phyloP scores from a whole-genome alignment of 2,329 filamentous ascomycete species.

The Cercospora sesami region DNA sequence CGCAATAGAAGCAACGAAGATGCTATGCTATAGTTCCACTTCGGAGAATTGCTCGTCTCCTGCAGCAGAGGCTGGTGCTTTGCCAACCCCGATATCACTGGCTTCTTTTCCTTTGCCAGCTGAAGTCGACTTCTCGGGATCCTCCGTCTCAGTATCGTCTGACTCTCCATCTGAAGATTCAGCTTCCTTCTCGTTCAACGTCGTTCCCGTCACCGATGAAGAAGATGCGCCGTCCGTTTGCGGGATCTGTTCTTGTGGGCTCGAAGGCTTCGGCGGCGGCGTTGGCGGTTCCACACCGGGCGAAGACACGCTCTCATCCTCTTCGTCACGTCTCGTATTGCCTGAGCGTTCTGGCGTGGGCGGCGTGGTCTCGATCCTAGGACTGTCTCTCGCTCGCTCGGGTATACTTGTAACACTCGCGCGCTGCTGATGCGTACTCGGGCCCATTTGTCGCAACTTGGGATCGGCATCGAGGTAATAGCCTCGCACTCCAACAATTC shows the following conservation, averaged over 20 bases:
- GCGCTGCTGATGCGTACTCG: conserved; percentile 38
- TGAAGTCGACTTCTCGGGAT: conserved; percentile 32
- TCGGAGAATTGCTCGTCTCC: conserved; percentile 36
- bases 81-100: conserved; percentile 2
- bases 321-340: conserved; percentile 14
- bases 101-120: conserved; percentile 26
- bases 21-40: conserved; percentile 26
- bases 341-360: conserved; percentile 50
- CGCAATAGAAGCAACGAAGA: background rate
- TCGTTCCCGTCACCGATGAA: conserved; percentile 12
- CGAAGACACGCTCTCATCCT: conserved; percentile 11
- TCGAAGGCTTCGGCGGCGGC: conserved; percentile 34
- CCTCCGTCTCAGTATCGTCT: conserved; percentile 28
- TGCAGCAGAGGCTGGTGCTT: conserved; percentile 15
- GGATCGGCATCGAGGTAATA: conserved; percentile 92
- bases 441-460: conserved; percentile 57
- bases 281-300: conserved; percentile 27
- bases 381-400: conserved; percentile 40
- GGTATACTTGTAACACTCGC: conserved; percentile 35
- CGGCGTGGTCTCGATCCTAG: conserved; percentile 53
- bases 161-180: conserved; percentile 29
- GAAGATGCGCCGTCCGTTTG: conserved; percentile 33
- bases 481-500: conserved; percentile 89
- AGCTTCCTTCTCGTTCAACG: conserved; percentile 36
- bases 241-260: background rate